Percentiles rank a stretch among this genome's conserved stretches.
These are phyloP conservation scores for Colletotrichum magnum DNA, from an alignment of 2,329 filamentous ascomycete genomes.

Conservation along the genomic window DNA sequence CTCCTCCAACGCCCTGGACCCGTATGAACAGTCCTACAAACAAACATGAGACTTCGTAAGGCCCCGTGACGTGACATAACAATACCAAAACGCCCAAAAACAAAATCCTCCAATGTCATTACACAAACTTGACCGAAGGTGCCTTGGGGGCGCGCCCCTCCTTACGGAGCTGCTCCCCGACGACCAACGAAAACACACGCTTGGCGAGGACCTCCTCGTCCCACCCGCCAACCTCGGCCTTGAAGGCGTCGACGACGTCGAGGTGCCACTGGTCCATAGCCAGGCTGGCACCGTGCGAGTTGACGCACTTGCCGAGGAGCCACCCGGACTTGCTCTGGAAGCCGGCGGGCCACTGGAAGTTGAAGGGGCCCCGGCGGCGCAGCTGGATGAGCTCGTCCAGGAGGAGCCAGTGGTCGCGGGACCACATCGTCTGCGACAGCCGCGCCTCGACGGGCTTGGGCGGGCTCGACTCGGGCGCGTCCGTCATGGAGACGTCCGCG, in stretches of 20 bases:
- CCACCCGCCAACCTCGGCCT: slow-evolving; percentile 63
- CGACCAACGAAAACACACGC: slow-evolving; percentile 67
- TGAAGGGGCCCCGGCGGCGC: slow-evolving; percentile 58
- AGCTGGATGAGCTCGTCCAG: slow-evolving; percentile 66
- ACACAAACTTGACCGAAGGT: slow-evolving; percentile 30
- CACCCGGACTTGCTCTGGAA: slow-evolving; percentile 49
- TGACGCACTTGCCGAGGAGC: slow-evolving; percentile 64
- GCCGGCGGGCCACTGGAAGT: slow-evolving; percentile 49
- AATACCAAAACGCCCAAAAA: background rate
- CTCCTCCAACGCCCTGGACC: slow-evolving; percentile 16
- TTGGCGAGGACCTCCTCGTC: slow-evolving; percentile 64
- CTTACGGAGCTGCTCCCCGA: slow-evolving; percentile 62
- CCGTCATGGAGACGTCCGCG: slow-evolving; percentile 36
- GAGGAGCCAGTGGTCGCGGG: slow-evolving; percentile 66
- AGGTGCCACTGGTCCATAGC: slow-evolving; percentile 69
- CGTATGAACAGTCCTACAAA: slow-evolving; percentile 13
- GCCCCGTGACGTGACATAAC: slow-evolving; percentile 31
- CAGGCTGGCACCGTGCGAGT: slow-evolving; percentile 61
- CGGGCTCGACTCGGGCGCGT: slow-evolving; percentile 9
- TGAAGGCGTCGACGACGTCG: slow-evolving; percentile 70
- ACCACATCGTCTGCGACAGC: slow-evolving; percentile 62
- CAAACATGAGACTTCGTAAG: slow-evolving; percentile 27
- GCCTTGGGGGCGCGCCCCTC: slow-evolving; percentile 23
- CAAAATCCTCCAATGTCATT: background rate
- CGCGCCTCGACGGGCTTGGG: slow-evolving; percentile 15